A percentile compares a stretch with the other conserved stretches of the same genome.
Conservation (phyloP, 1,284 basidiomycete genomes). For the Cryptococcus amylolentus region DNA sequence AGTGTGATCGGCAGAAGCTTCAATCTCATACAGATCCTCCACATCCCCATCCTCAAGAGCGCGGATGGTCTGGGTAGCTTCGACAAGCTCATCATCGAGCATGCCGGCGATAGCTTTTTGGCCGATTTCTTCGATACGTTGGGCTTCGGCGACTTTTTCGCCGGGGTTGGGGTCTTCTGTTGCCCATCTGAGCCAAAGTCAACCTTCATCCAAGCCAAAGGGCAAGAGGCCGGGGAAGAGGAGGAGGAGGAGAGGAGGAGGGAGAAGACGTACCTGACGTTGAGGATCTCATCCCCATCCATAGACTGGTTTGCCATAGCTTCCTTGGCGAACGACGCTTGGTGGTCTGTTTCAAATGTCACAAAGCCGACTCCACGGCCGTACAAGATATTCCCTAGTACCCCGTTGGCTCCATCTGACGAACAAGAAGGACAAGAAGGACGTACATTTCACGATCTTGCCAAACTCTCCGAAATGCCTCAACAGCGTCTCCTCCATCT, state of each 20-base stretch:
- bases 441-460: conserved; percentile 85
- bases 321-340: conserved; percentile 96
- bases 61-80: conserved; percentile 74
- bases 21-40: conserved; percentile 48
- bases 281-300: conserved; percentile 96
- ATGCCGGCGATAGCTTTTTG: conserved; percentile 69
- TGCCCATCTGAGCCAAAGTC: conserved; percentile 61
- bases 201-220: neutral
- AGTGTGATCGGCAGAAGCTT: conserved; percentile 19
- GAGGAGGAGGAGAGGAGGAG: neutral
- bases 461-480: conserved; percentile 97
- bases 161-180: conserved; percentile 94
- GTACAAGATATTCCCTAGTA: conserved; percentile 78
- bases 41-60: conserved; percentile 67
- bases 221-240: neutral
- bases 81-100: conserved; percentile 72
- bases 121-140: conserved; percentile 73
- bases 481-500: conserved; percentile 83
- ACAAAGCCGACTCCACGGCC: conserved; percentile 96
- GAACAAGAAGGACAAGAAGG: neutral
- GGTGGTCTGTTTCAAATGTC: conserved; percentile 80
- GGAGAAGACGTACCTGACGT: conserved; percentile 64
- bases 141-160: conserved; percentile 77
- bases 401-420: conserved; percentile 3
- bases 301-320: conserved; percentile 98